A percentile compares a stretch with the other conserved stretches of the same genome.
Conservation (phyloP, 1,284 basidiomycete species). For the Ustilago vetiveriae region DNA sequence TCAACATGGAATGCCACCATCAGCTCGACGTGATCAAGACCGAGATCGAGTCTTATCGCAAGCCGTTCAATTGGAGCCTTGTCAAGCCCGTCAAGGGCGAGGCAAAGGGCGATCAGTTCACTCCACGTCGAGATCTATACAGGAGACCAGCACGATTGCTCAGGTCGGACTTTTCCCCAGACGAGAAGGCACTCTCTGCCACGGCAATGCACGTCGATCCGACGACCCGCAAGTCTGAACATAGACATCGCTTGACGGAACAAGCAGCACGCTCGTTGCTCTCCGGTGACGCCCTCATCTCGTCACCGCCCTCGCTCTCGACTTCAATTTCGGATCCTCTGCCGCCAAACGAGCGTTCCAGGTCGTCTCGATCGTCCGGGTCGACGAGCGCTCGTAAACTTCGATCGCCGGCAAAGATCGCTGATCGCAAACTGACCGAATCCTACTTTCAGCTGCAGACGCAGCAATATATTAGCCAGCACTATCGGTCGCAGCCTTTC, state of each 20-base stretch:
- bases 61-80: constrained; percentile 14
- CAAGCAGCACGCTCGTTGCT: constrained; percentile 23
- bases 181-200: constrained; percentile 6
- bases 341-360: background rate
- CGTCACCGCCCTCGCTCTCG: background rate
- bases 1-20: constrained; percentile 29
- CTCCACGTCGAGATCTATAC: background rate
- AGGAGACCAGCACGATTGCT: constrained; percentile 5
- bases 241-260: constrained; percentile 10
- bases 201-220: background rate
- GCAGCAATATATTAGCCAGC: constrained; percentile 29
- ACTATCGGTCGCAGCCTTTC: constrained; percentile 8
- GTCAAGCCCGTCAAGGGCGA: background rate
- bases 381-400: constrained; percentile 12
- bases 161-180: constrained; percentile 5
- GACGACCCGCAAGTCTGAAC: background rate
- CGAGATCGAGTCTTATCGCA: constrained; percentile 22
- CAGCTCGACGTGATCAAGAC: constrained; percentile 23
- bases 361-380: constrained; percentile 5
- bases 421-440: constrained; percentile 32
- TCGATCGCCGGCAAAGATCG: constrained; percentile 25
- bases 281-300: constrained; percentile 1
- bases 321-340: background rate
- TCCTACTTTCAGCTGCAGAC: constrained; percentile 44
- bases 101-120: background rate